phyloP scores from a whole-genome alignment of 78 protist species.

The Cavenderia fasciculata region DNA sequence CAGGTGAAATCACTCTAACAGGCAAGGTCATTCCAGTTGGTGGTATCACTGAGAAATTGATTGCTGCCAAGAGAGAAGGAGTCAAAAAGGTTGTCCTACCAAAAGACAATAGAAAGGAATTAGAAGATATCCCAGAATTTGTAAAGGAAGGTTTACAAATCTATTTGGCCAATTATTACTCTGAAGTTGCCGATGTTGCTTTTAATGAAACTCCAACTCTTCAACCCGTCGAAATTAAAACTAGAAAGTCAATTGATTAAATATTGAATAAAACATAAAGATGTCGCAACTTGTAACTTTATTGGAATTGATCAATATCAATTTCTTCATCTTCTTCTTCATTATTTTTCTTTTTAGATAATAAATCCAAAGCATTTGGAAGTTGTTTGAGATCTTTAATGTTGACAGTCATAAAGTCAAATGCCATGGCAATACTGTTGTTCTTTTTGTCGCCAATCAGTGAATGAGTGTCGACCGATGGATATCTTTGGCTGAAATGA shows the following conservation, averaged over 20 bases:
- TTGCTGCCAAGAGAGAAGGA: conserved; percentile 90
- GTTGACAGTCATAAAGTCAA: conserved; percentile 46
- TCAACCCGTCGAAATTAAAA: conserved; percentile 3
- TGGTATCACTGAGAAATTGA: conserved; percentile 94
- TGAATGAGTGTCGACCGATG: conserved; percentile 6
- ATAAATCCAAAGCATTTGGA: conserved; percentile 43
- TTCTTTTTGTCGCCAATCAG: not conserved
- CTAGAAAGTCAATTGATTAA: too few species aligned
- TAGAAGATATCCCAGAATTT: conserved; percentile 85
- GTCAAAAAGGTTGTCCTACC: conserved; percentile 88
- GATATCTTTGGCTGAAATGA: conserved; percentile 68
- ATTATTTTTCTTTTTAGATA: too few species aligned
- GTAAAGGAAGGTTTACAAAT: conserved; percentile 76
- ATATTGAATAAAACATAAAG: too few species aligned
- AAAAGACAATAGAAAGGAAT: conserved; percentile 85
- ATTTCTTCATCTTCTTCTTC: too few species aligned
- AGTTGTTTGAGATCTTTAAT: conserved; percentile 2
- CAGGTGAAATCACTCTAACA: conserved; percentile 95
- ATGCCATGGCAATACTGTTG: conserved; percentile 6
- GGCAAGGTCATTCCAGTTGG: conserved; percentile 91
- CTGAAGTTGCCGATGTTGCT: conserved; percentile 83
- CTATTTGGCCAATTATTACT: conserved; percentile 85
- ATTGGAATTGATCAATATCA: too few species aligned
- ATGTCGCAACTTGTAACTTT: too few species aligned
- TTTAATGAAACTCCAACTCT: conserved; percentile 17